Evolutionary conservation across 2,329 filamentous ascomycete species (phyloP).

Genomic region (Fusarium newnesense): DNA sequence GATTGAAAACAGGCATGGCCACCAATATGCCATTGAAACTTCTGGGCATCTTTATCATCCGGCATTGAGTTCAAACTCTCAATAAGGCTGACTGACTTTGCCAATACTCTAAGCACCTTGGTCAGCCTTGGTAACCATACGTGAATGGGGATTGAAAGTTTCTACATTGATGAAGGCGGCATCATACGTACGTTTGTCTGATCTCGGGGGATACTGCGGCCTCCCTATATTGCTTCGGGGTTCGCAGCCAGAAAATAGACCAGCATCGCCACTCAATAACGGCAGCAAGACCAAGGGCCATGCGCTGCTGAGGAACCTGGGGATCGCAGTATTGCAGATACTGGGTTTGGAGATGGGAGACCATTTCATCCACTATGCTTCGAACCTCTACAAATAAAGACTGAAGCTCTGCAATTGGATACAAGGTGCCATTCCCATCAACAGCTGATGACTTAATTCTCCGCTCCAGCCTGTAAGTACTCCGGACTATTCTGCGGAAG

Average conservation of each 20-base stretch:
- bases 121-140: not conserved
- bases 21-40: not conserved
- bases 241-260: not conserved
- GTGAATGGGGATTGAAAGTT: too few species aligned
- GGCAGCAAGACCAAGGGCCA: not conserved
- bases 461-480: not conserved
- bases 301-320: not conserved
- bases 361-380: not conserved
- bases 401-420: not conserved
- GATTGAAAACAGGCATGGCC: not conserved
- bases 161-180: too few species aligned
- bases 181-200: not conserved
- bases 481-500: not conserved
- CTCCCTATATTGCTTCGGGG: not conserved
- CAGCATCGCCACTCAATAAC: not conserved
- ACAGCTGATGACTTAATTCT: not conserved
- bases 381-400: not conserved
- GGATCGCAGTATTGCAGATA: not conserved
- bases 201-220: not conserved
- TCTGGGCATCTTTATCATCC: not conserved
- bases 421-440: not conserved
- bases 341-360: not conserved
- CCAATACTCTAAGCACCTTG: not conserved
- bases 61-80: not conserved
- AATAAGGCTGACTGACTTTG: not conserved